These are phyloP conservation scores for Boechera retrofracta DNA, from an alignment of 345 rosid species.

Conservation along the genomic window DNA sequence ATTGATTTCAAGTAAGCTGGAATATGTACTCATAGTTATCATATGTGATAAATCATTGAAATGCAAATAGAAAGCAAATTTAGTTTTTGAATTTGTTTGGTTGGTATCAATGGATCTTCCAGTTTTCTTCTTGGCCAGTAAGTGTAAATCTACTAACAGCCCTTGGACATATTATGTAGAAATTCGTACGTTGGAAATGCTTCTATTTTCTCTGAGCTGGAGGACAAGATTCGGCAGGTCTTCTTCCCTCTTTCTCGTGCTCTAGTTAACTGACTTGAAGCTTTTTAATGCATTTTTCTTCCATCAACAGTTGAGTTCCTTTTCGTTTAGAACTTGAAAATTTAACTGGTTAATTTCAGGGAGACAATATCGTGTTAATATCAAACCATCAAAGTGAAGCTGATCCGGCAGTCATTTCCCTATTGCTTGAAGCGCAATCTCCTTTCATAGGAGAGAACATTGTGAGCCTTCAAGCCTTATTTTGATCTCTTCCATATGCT, in stretches of 20 bases:
- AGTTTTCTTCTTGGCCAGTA: slow-evolving; percentile 21
- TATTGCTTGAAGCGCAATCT: slow-evolving; percentile 79
- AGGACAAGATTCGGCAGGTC: slow-evolving; percentile 79
- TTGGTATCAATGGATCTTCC: slow-evolving; percentile 16
- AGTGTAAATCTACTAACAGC: slow-evolving; percentile 23
- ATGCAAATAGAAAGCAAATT: background rate
- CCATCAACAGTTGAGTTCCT: slow-evolving; percentile 18
- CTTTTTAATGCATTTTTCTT: slow-evolving; percentile 14
- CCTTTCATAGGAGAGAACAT: slow-evolving; percentile 69
- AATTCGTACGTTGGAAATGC: slow-evolving; percentile 85
- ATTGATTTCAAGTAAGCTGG: slow-evolving; percentile 60
- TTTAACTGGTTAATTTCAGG: slow-evolving; percentile 57
- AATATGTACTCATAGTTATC: slow-evolving; percentile 16
- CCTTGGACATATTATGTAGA: slow-evolving; percentile 50
- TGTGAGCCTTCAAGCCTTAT: slow-evolving; percentile 52
- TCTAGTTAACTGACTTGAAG: slow-evolving; percentile 8
- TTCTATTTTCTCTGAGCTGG: slow-evolving; percentile 70
- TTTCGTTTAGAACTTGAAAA: slow-evolving; percentile 8
- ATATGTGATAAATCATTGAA: background rate
- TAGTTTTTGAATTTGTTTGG: background rate
- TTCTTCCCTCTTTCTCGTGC: slow-evolving; percentile 26
- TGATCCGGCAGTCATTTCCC: slow-evolving; percentile 88
- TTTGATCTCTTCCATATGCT: slow-evolving; percentile 30
- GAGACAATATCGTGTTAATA: slow-evolving; percentile 83
- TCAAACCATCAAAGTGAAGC: slow-evolving; percentile 99